These are phyloP conservation scores for Massariosphaeria phaeospora DNA, from an alignment of 495 filamentous ascomycete species.

Conservation along the genomic window DNA sequence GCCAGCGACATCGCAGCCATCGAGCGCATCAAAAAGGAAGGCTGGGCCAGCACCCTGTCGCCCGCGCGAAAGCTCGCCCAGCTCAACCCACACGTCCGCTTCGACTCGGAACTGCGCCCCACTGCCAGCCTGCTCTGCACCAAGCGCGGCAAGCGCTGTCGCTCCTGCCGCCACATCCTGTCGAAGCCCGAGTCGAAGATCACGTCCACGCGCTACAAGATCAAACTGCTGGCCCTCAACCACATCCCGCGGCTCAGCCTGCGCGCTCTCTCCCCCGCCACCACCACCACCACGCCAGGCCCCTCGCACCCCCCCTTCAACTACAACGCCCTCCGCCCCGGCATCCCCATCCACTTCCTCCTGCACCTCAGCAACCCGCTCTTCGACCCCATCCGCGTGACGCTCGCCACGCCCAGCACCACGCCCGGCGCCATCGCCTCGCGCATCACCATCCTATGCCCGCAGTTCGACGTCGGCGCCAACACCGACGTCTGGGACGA, in stretches of 20 bases:
- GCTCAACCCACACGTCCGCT: slow-evolving; percentile 46
- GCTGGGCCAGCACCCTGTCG: slow-evolving; percentile 54
- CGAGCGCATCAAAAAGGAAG: slow-evolving; percentile 44
- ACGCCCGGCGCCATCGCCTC: slow-evolving; percentile 73
- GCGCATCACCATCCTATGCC: slow-evolving; percentile 87
- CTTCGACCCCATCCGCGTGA: slow-evolving; percentile 82
- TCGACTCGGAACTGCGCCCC: slow-evolving; percentile 67
- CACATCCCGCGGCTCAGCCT: slow-evolving; percentile 76
- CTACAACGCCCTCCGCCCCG: slow-evolving; percentile 54
- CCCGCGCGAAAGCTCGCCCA: slow-evolving; percentile 50
- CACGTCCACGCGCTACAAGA: slow-evolving; percentile 76
- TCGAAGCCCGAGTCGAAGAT: slow-evolving; percentile 91
- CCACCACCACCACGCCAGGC: slow-evolving; percentile 4
- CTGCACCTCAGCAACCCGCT: slow-evolving; percentile 89
- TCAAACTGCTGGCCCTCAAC: slow-evolving; percentile 79
- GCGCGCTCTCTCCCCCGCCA: slow-evolving; percentile 20
- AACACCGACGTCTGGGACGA: slow-evolving; percentile 97
- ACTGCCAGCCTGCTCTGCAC: slow-evolving; percentile 76
- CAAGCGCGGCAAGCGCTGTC: slow-evolving; percentile 89
- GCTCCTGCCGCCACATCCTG: slow-evolving; percentile 88
- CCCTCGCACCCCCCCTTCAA: slow-evolving; percentile 39
- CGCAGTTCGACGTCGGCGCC: slow-evolving; percentile 89
- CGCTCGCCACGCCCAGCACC: slow-evolving; percentile 73
- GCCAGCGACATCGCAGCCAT: slow-evolving; percentile 49
- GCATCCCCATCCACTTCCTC: slow-evolving; percentile 72